Percentiles rank a stretch among this genome's conserved stretches.
These are phyloP conservation scores for Ceriops zippeliana DNA, from an alignment of 345 rosid species.

Conservation along the genomic window DNA sequence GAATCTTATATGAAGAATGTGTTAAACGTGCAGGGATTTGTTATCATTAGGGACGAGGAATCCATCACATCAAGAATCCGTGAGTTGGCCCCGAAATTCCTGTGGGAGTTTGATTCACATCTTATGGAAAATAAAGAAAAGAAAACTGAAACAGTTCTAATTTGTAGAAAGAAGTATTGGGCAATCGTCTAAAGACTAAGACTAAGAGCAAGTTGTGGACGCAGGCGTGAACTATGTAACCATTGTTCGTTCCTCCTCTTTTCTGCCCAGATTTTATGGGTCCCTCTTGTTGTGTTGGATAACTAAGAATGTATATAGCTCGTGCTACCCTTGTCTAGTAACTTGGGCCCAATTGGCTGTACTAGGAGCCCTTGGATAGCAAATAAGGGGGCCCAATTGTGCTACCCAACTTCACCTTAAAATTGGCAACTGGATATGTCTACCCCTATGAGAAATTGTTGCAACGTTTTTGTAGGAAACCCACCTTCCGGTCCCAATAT, in stretches of 20 bases:
- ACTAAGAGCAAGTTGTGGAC: not conserved
- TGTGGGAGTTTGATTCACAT: conserved; percentile 76
- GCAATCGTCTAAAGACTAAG: conserved; percentile 38
- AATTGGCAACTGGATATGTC: too few relatives aligned
- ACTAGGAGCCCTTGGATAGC: too few relatives aligned
- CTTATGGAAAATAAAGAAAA: conserved; percentile 54
- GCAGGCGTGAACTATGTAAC: not conserved
- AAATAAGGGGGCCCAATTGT: too few relatives aligned
- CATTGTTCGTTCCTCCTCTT: not conserved
- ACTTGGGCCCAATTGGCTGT: too few relatives aligned
- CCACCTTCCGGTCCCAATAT: too few relatives aligned
- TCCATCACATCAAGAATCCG: conserved; percentile 45
- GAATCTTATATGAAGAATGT: not conserved
- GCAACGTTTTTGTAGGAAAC: too few relatives aligned
- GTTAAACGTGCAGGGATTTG: conserved; percentile 55
- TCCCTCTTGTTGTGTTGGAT: too few relatives aligned
- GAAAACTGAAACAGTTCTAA: conserved; percentile 54
- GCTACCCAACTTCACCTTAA: too few relatives aligned
- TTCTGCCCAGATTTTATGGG: not conserved
- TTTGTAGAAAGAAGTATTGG: conserved; percentile 89
- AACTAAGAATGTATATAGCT: too few relatives aligned
- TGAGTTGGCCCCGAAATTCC: conserved; percentile 62
- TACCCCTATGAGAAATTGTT: too few relatives aligned
- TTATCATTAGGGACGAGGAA: conserved; percentile 78
- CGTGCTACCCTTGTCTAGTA: too few relatives aligned